Conservation (phyloP, 2,329 filamentous ascomycete genomes). For the Epichloe gansuensis region DNA sequence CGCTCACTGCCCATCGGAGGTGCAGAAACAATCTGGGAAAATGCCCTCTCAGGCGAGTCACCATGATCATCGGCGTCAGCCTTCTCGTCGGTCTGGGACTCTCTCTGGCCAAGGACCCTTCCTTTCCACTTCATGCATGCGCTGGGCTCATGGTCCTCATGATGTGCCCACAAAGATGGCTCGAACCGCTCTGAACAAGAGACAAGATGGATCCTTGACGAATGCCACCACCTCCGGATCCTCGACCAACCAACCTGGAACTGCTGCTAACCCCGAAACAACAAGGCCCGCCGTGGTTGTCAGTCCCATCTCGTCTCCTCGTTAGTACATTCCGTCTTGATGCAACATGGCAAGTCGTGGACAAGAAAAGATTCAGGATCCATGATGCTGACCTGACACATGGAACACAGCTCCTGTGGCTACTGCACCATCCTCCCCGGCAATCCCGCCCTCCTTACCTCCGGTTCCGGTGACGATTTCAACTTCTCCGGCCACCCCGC, state of each 20-base stretch:
- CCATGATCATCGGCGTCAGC: conserved; percentile 12
- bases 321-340: not conserved
- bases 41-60: conserved; percentile 11
- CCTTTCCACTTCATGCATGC: not conserved
- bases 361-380: not conserved
- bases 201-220: conserved; percentile 1
- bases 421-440: not conserved
- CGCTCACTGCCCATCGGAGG: not conserved
- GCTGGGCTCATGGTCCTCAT: not conserved
- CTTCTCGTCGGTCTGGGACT: conserved; percentile 17
- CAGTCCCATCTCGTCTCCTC: not conserved
- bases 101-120: conserved; percentile 3
- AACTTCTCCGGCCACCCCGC: not conserved
- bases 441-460: not conserved
- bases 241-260: not conserved
- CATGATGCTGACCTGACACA: not conserved
- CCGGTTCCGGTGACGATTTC: not conserved
- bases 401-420: not conserved
- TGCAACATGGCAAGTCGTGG: not conserved
- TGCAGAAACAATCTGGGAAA: not conserved
- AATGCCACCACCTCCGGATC: conserved; percentile 1
- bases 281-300: not conserved
- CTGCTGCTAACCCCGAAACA: not conserved
- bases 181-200: conserved; percentile 3
- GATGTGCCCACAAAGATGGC: not conserved